A percentile compares a stretch with the other conserved stretches of the same genome.
These are phyloP conservation scores for Wickerhamiella kazuoi DNA, from an alignment of 805 yeast genomes.

Conservation along the genomic window DNA sequence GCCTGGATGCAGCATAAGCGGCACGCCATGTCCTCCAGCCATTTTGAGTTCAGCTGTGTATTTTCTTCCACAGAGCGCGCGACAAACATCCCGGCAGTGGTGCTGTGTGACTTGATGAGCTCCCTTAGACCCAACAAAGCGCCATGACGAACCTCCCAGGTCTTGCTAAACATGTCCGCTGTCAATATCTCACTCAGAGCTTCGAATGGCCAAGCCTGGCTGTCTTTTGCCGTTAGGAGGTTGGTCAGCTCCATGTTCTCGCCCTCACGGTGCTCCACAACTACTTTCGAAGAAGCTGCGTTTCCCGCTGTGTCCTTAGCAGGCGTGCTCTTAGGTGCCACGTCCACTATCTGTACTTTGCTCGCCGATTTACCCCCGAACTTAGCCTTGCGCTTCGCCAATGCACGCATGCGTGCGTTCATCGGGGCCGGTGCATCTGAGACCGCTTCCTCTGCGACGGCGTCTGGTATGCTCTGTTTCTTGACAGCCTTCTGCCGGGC, in stretches of 20 bases:
- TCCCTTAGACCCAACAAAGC: conserved; percentile 87
- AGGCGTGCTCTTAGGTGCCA: conserved; percentile 13
- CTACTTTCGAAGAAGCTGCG: conserved; percentile 49
- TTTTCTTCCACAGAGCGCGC: conserved; percentile 48
- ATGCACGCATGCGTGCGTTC: conserved; percentile 61
- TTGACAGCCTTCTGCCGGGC: conserved; percentile 9
- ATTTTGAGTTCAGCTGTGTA: conserved; percentile 40
- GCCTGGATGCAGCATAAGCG: conserved; percentile 75
- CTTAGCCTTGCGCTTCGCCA: conserved; percentile 85
- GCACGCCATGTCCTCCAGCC: conserved; percentile 76
- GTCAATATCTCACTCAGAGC: conserved; percentile 72
- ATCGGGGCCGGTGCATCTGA: conserved; percentile 16
- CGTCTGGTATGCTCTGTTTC: conserved; percentile 3
- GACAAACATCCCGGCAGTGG: conserved; percentile 64
- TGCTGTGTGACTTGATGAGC: conserved; percentile 62
- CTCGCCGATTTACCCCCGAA: conserved; percentile 23
- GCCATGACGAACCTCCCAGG: conserved; percentile 94
- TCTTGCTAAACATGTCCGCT: conserved; percentile 62
- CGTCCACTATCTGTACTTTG: conserved; percentile 22
- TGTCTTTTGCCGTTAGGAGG: conserved; percentile 49
- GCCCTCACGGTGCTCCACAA: conserved; percentile 54
- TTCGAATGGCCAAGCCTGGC: conserved; percentile 82
- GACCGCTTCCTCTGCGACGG: conserved; percentile 3
- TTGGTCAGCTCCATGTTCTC: conserved; percentile 40
- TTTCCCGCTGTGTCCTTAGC: conserved; percentile 15